Percentiles rank a stretch among this genome's conserved stretches.
Conservation (phyloP, 2,329 filamentous ascomycete genomes). For the Alternaria metachromatica region DNA sequence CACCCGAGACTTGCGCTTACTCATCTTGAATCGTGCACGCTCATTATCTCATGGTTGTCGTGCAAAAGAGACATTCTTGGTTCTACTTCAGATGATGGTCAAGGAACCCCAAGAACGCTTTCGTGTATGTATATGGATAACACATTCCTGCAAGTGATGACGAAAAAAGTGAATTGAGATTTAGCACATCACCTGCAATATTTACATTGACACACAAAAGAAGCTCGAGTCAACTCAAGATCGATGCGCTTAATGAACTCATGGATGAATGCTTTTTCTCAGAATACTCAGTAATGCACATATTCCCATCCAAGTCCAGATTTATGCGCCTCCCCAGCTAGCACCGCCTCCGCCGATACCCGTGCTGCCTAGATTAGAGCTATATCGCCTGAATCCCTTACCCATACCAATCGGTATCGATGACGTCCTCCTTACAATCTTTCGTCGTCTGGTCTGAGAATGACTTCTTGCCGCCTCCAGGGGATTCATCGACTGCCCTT, state of each 20-base stretch:
- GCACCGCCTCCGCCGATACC: constrained; percentile 43
- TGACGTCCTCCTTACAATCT: constrained; percentile 45
- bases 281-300: not conserved
- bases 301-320: not conserved
- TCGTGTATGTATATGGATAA: no score
- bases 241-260: not conserved
- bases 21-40: no score
- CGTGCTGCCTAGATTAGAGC: constrained; percentile 54
- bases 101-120: no score
- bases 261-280: not conserved
- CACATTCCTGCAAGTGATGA: no score
- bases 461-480: constrained; percentile 27
- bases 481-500: constrained; percentile 22
- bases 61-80: no score
- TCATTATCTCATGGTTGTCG: no score
- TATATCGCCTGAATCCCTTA: constrained; percentile 52
- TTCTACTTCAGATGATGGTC: no score
- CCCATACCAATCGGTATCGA: constrained; percentile 57
- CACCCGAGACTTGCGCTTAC: no score
- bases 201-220: not conserved
- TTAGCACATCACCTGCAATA: not conserved
- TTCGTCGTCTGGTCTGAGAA: constrained; percentile 43
- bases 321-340: constrained; percentile 41
- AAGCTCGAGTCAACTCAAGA: no score
- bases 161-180: not conserved